These are phyloP conservation scores for Heritiera littoralis DNA, from an alignment of 345 rosid species.

Conservation along the genomic window DNA sequence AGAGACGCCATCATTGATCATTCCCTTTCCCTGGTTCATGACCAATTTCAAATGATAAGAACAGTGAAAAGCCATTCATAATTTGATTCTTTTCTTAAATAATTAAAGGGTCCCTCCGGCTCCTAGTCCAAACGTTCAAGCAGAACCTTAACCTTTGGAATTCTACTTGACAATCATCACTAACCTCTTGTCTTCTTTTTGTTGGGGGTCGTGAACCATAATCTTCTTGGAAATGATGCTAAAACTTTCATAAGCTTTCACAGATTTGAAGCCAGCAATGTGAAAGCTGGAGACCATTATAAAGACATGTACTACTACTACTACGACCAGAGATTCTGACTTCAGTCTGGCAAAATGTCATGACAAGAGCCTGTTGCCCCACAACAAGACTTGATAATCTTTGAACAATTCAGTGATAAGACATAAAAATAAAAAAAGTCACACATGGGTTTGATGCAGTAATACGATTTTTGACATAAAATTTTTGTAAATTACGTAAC, in stretches of 20 bases:
- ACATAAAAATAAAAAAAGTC: too few relatives aligned
- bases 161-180: background rate
- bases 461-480: too few relatives aligned
- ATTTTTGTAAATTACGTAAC: too few relatives aligned
- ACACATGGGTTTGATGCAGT: too few relatives aligned
- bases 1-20: constrained; percentile 1
- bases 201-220: background rate
- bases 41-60: background rate
- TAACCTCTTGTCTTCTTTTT: background rate
- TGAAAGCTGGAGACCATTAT: constrained; percentile 5
- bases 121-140: too few relatives aligned
- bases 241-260: background rate
- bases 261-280: constrained; percentile 13
- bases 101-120: too few relatives aligned
- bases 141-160: too few relatives aligned
- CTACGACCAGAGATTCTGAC: background rate
- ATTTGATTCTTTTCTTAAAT: too few relatives aligned
- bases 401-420: too few relatives aligned
- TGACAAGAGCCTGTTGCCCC: too few relatives aligned
- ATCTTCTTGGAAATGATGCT: constrained; percentile 1
- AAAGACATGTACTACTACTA: background rate
- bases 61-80: too few relatives aligned
- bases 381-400: too few relatives aligned
- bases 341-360: background rate
- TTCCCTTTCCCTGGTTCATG: constrained; percentile 14